Conservation (phyloP, 495 filamentous ascomycete species). For the Podospora pseudoanserina region DNA sequence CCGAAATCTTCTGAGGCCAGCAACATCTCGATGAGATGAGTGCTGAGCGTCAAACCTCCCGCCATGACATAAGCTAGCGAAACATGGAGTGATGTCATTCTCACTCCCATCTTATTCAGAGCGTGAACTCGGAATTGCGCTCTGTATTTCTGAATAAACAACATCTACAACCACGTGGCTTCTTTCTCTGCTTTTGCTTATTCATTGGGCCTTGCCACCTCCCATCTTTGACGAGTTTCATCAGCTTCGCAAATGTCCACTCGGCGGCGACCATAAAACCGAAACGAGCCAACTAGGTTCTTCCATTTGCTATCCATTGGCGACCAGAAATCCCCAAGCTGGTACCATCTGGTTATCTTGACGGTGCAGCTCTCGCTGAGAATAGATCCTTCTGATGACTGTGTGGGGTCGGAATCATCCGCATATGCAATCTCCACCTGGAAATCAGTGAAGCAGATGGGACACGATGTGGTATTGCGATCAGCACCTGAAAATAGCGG, state of each 20-base stretch:
- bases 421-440: neutral
- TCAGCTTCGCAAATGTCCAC: neutral
- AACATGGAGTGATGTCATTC: too few species aligned
- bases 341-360: neutral
- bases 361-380: neutral
- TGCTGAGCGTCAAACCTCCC: neutral
- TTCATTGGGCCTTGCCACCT: neutral
- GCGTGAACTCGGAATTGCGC: too few species aligned
- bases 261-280: neutral
- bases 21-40: neutral
- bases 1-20: neutral
- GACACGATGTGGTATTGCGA: too few species aligned
- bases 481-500: too few species aligned
- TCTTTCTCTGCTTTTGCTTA: neutral
- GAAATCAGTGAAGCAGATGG: neutral
- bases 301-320: neutral
- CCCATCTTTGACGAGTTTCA: neutral
- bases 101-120: too few species aligned
- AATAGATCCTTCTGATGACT: neutral
- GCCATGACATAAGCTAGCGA: neutral
- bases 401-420: neutral
- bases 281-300: neutral
- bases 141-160: too few species aligned
- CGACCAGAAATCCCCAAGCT: neutral
- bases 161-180: too few species aligned